These are phyloP conservation scores for Wickerhamiella azyma DNA, from an alignment of 805 yeast species.

Conservation along the genomic window DNA sequence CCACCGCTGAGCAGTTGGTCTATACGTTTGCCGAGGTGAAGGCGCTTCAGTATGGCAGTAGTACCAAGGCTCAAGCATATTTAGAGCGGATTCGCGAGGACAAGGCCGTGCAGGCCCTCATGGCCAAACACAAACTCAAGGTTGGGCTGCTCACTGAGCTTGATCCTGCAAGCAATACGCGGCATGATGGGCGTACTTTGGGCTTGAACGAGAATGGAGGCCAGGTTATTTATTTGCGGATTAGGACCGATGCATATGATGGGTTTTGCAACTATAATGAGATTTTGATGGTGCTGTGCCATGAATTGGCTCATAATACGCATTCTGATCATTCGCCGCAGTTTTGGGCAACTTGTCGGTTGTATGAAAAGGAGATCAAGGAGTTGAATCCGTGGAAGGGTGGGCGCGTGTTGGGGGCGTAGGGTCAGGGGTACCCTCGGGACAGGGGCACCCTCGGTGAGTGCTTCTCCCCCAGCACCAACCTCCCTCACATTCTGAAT, in stretches of 20 bases:
- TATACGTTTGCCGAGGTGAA: slow-evolving; percentile 25
- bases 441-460: too few relatives aligned
- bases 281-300: slow-evolving; percentile 26
- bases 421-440: too few relatives aligned
- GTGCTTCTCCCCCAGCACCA: too few relatives aligned
- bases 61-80: slow-evolving; percentile 21
- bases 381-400: slow-evolving; percentile 10
- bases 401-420: neutral
- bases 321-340: slow-evolving; percentile 25
- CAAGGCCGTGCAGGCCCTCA: slow-evolving; percentile 26
- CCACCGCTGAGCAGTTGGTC: slow-evolving; percentile 6
- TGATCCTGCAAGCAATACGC: slow-evolving; percentile 28
- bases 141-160: slow-evolving; percentile 28
- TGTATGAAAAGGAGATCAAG: slow-evolving; percentile 25
- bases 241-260: slow-evolving; percentile 28
- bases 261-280: slow-evolving; percentile 27
- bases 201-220: slow-evolving; percentile 28
- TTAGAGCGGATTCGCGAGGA: slow-evolving; percentile 25
- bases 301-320: slow-evolving; percentile 29
- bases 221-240: slow-evolving; percentile 25
- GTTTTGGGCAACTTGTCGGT: slow-evolving; percentile 26
- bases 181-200: slow-evolving; percentile 20
- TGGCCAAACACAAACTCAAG: slow-evolving; percentile 25
- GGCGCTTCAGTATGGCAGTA: slow-evolving; percentile 24
- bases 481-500: too few relatives aligned